Evolutionary conservation across 1,284 basidiomycete species (phyloP), one percentile per base, ranked within the genome.

Genomic region (Pyrrhoderma noxium): DNA sequence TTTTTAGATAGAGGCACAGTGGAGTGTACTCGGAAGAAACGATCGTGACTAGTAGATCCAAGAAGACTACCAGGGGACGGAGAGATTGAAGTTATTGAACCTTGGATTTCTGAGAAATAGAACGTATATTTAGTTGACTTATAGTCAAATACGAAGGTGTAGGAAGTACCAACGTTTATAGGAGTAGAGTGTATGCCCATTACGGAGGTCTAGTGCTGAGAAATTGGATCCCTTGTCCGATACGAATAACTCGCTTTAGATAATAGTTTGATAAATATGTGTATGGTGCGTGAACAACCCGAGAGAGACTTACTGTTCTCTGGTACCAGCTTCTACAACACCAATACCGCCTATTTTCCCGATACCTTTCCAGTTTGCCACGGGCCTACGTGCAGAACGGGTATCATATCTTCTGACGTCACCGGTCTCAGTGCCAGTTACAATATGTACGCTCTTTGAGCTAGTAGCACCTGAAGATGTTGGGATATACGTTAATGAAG

Each of bases 361-460:
- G 8, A 88, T 62, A 1, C 68, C 70, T 53, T 76, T 75, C 72
- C 85, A 88, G 57, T 85, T 77, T 18, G 79, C 73, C 4, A 85
- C 76, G 16, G 89, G 89, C 51, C 80, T 77, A 21, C 81, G 77
- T 25, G 80, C 83, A 16, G 77, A 70, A 43, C 89, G 79, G 2
- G 82, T 89, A 62, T 94, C 92, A 62, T 93, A 94, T 46, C 80
- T 73, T 49, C 88, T 76, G 2, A 94, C 70, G 57, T 85, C 77
- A 8, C 92, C 92, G 36, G 82, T 69, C 54, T 82, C 79, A 0
- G 89, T 93, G 0, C 92, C 92, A 11, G 80, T 78, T 7, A 85
- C 69, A 14, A 94, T 63, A 49, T 84, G 75, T 14, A 44, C 53
- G 1, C 38, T 23, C 11, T 21, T 38, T 73, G 70, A n/a, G 67